A percentile compares a stretch with the other conserved stretches of the same genome.
These are phyloP conservation scores for Puccinia polysora DNA, from an alignment of 1,284 basidiomycete species.

Conservation along the genomic window DNA sequence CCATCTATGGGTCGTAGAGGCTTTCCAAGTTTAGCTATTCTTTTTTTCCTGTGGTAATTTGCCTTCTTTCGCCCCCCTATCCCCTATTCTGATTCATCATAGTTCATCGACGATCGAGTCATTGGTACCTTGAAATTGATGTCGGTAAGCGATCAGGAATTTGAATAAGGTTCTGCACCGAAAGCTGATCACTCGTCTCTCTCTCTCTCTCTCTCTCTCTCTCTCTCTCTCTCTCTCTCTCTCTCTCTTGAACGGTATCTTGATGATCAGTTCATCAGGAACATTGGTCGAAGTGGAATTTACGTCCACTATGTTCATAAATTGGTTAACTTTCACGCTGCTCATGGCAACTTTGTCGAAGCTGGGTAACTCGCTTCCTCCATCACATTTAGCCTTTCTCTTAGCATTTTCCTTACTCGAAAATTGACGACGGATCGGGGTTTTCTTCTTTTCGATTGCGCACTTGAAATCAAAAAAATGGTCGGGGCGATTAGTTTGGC, in stretches of 20 bases:
- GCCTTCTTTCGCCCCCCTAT: background rate
- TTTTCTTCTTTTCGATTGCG: conserved; percentile 37
- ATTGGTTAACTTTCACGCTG: conserved; percentile 69
- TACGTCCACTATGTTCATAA: conserved; percentile 75
- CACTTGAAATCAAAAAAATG: conserved; percentile 74
- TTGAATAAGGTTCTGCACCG: background rate
- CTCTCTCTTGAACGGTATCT: background rate
- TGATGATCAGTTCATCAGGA: conserved; percentile 37
- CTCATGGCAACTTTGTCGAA: conserved; percentile 40
- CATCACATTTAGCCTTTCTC: background rate
- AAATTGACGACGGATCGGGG: background rate
- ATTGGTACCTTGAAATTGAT: conserved; percentile 86
- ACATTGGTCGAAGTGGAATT: conserved; percentile 43
- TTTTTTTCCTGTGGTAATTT: conserved; percentile 2
- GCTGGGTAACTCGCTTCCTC: conserved; percentile 30
- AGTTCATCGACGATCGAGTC: conserved; percentile 83
- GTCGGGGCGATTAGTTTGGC: conserved; percentile 14
- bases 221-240: too few species aligned
- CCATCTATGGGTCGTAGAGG: background rate
- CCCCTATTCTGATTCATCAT: background rate
- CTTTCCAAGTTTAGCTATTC: background rate
- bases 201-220: background rate
- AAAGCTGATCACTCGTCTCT: conserved; percentile 5
- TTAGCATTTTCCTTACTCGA: background rate
- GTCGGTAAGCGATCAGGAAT: conserved; percentile 66